Percentiles rank a stretch among this genome's conserved stretches.
Evolutionary conservation across 2,329 filamentous ascomycete genomes (phyloP).

Genomic region (Emergomyces pasteurianus): DNA sequence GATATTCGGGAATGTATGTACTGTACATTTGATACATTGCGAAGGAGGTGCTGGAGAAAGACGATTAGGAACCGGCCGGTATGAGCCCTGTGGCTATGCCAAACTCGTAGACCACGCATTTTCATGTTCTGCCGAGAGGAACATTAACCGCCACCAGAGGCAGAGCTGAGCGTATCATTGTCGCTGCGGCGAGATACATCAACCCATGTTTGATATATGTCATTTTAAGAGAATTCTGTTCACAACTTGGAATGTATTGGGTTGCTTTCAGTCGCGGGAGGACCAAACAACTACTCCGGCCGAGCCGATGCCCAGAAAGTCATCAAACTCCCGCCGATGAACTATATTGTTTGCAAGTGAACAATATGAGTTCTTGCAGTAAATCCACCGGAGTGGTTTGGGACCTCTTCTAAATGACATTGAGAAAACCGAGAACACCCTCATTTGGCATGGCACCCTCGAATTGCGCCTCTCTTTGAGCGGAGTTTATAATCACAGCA

Average conservation of each 20-base stretch:
- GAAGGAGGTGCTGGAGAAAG: constrained; percentile 56
- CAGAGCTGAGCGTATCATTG: too few relatives aligned
- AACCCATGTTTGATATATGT: constrained; percentile 56
- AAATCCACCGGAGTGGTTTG: constrained; percentile 41
- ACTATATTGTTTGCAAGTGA: constrained; percentile 47
- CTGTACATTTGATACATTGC: constrained; percentile 62
- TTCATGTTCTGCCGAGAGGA: constrained; percentile 54
- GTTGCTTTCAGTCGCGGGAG: constrained; percentile 54
- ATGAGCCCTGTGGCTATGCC: constrained; percentile 38
- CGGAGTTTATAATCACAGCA: constrained; percentile 60
- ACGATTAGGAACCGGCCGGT: constrained; percentile 56
- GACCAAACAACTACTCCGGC: constrained; percentile 56
- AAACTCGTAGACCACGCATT: constrained; percentile 39
- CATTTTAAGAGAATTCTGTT: too few relatives aligned
- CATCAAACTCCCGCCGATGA: constrained; percentile 48
- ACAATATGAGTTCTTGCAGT: constrained; percentile 34
- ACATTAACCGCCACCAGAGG: constrained; percentile 44
- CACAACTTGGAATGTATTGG: constrained; percentile 59
- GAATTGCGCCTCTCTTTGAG: constrained; percentile 58
- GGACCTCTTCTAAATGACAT: constrained; percentile 58
- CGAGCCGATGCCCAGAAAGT: constrained; percentile 56
- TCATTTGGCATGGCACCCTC: constrained; percentile 59
- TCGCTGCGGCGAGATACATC: constrained; percentile 39
- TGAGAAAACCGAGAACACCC: constrained; percentile 57
- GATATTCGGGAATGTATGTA: constrained; percentile 56